These are phyloP conservation scores for Cochlearia excelsa DNA, from an alignment of 345 rosid genomes.

Conservation along the genomic window DNA sequence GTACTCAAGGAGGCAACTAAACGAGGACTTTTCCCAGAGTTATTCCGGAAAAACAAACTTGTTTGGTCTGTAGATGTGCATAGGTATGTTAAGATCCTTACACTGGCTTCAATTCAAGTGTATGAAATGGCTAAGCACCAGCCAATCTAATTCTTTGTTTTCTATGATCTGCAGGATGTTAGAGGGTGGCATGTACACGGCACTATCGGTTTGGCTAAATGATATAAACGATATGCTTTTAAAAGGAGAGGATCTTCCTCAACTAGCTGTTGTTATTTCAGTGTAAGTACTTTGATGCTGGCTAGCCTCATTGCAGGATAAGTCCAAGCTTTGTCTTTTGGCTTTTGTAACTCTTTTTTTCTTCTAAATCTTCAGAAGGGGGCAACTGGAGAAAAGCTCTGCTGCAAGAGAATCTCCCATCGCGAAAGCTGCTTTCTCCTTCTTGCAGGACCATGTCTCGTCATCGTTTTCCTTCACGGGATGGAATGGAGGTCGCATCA, in stretches of 20 bases:
- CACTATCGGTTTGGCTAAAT: constrained; percentile 81
- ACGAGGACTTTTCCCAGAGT: constrained; percentile 88
- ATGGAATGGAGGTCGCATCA: constrained; percentile 88
- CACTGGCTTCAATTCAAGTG: constrained; percentile 15
- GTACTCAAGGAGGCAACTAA: constrained; percentile 77
- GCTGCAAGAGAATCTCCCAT: constrained; percentile 51
- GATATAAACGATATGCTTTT: constrained; percentile 49
- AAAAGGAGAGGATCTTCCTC: constrained; percentile 73
- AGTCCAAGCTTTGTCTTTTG: constrained; percentile 15
- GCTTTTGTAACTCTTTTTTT: constrained; percentile 5
- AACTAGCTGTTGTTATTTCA: constrained; percentile 69
- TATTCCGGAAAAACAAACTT: constrained; percentile 77
- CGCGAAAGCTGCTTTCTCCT: constrained; percentile 59
- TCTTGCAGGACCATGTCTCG: constrained; percentile 61
- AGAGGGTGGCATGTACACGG: constrained; percentile 78
- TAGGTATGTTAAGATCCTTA: constrained; percentile 46
- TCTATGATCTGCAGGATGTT: constrained; percentile 62
- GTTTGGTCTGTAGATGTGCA: constrained; percentile 89
- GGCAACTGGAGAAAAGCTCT: constrained; percentile 63
- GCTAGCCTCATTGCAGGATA: constrained; percentile 13
- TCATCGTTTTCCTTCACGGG: constrained; percentile 65
- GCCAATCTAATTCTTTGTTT: constrained; percentile 29
- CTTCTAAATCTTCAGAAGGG: constrained; percentile 52
- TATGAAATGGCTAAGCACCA: constrained; percentile 14
- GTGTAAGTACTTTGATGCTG: constrained; percentile 50